Percentiles rank a stretch among this genome's conserved stretches.
Conservation (phyloP, 2,329 filamentous ascomycete species). For the Cryoendolithus antarcticus region DNA sequence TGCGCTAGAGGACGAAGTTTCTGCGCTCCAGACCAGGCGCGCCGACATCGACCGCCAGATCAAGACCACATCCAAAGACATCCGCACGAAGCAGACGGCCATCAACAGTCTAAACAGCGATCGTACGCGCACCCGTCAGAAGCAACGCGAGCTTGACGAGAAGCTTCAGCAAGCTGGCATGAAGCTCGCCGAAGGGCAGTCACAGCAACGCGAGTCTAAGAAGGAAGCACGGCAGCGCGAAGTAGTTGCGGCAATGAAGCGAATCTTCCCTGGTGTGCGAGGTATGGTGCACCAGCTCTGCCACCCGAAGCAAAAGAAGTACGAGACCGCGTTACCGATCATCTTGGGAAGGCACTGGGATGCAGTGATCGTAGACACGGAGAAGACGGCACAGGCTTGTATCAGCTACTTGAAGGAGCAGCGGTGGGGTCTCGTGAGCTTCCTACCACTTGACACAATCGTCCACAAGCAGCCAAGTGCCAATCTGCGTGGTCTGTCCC, state of each 20-base stretch:
- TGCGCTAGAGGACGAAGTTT: constrained; percentile 60
- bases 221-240: constrained; percentile 70
- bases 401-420: constrained; percentile 91
- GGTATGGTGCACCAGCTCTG: constrained; percentile 85
- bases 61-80: constrained; percentile 57
- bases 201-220: constrained; percentile 73
- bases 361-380: constrained; percentile 85
- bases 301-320: constrained; percentile 95
- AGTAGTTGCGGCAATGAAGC: constrained; percentile 73
- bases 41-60: constrained; percentile 48
- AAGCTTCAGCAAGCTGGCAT: constrained; percentile 70
- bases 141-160: constrained; percentile 79
- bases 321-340: constrained; percentile 80
- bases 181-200: constrained; percentile 74
- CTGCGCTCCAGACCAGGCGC: constrained; percentile 56
- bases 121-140: constrained; percentile 66
- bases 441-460: constrained; percentile 94
- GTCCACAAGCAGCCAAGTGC: constrained; percentile 86
- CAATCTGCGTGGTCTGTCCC: constrained; percentile 77
- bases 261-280: constrained; percentile 82
- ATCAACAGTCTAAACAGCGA: constrained; percentile 78
- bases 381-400: constrained; percentile 87
- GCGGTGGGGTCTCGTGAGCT: constrained; percentile 74
- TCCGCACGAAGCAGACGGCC: constrained; percentile 79
- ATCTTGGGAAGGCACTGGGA: constrained; percentile 90